Conservation (phyloP, 2,329 filamentous ascomycete species). For the Pezicula neosporulosa region DNA sequence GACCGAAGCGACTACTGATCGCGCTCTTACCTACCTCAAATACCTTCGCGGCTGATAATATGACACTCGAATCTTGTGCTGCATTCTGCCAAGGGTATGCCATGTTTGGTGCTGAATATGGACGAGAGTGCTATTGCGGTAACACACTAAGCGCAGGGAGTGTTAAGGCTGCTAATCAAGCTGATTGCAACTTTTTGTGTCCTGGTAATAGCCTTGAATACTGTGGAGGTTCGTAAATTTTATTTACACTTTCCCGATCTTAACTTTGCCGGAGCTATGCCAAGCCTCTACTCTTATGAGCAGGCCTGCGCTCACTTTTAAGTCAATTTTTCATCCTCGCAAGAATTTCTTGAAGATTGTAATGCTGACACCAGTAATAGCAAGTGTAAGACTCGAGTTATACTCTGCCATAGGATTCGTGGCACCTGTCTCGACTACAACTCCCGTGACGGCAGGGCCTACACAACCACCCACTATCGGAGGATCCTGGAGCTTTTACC, state of each 20-base stretch:
- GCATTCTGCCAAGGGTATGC: conserved; percentile 24
- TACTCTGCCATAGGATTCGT: background rate
- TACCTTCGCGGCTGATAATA: conserved; percentile 19
- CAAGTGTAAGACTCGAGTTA: background rate
- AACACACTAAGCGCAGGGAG: conserved; percentile 18
- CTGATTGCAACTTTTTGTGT: conserved; percentile 18
- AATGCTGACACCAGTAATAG: too few relatives aligned
- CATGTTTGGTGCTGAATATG: conserved; percentile 36
- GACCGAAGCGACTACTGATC: conserved; percentile 22
- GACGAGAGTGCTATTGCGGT: conserved; percentile 32
- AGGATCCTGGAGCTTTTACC: conserved; percentile 2
- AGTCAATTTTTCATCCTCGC: too few relatives aligned
- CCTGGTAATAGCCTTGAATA: conserved; percentile 23
- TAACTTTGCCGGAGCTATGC: too few relatives aligned
- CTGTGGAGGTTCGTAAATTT: conserved; percentile 19
- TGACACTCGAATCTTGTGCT: conserved; percentile 31
- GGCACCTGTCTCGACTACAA: background rate
- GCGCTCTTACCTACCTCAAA: conserved; percentile 21
- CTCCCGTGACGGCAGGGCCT: conserved; percentile 1
- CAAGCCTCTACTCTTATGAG: too few relatives aligned
- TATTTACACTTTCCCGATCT: too few relatives aligned
- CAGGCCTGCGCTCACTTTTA: too few relatives aligned
- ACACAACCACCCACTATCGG: background rate
- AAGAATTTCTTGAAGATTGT: too few relatives aligned
- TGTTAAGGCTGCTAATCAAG: conserved; percentile 17